Base-by-base conservation (phyloP, 129 eudicot genomes). In the Mikania micrantha region DNA sequence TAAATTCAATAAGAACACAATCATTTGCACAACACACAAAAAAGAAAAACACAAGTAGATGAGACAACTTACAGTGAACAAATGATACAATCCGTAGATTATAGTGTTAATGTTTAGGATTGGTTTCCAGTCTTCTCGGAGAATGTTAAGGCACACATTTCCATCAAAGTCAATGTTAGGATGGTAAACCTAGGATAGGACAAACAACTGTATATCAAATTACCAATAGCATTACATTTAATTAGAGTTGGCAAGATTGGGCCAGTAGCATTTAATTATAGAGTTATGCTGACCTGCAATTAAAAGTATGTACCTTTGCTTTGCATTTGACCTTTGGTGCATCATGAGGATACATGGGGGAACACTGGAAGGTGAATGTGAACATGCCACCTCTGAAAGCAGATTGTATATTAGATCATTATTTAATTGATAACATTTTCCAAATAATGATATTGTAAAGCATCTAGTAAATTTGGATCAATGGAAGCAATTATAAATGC, bases 91-190 rank as follows among this genome's bases (percentile, higher is more conserved):
- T 74, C 98, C 98, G 27, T 93, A 93, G 0, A 93, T 86, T 48
- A 93, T 74, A 5, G 98, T 93, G 82, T 93, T 93, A 47, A 93
- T 86, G 79, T 80, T 93, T 31, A 93, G 82, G 74, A 93, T 96
- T 39, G 98, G 98, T 67, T 93, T 93, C 98, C 98, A 93, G 77
- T 93, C 98, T 77, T 93, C 98, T 16, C 98, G 86, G 44, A 93
- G 91, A 80, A 93, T 88, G 96, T 93, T 93, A 24, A 93, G 90
- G 81, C 98, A 92, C 44, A 93, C 98, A 27, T 88, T 88, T 68
- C 92, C 96, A 67, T 88, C 96, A 87, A 88, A 83, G 75, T 88
- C 96, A 36, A 88, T 88, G 75, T 85, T 88, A 15, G 96, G 96
- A 79, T 88, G 96, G 50, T 88, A 88, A 31, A 88, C 92, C 92